Evolutionary conservation across 2,329 filamentous ascomycete genomes (phyloP).

Genomic region (Pseudogymnoascus sp.): DNA sequence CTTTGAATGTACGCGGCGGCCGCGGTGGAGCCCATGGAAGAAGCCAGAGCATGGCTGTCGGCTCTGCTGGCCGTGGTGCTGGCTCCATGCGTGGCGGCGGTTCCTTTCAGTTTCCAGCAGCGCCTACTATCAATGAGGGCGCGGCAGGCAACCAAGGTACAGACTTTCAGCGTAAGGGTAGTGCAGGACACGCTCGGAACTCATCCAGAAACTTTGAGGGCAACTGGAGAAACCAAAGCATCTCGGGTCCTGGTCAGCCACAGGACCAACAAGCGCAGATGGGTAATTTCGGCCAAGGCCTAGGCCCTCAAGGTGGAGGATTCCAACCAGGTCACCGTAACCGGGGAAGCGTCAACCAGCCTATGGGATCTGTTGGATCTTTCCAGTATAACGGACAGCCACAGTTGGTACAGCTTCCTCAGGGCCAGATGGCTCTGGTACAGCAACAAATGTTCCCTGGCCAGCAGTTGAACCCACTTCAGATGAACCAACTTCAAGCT

Average conservation of each 20-base stretch:
- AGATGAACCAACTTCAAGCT: conserved; percentile 83
- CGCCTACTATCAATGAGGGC: conserved; percentile 42
- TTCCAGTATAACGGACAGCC: conserved; percentile 88
- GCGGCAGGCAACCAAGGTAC: conserved; percentile 35
- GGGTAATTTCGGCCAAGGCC: conserved; percentile 60
- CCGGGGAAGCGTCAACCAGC: conserved; percentile 78
- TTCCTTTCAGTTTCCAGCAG: conserved; percentile 60
- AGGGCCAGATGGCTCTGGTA: conserved; percentile 75
- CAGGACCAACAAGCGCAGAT: conserved; percentile 46
- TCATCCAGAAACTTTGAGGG: conserved; percentile 92
- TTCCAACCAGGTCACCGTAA: conserved; percentile 91
- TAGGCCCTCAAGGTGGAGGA: conserved; percentile 58
- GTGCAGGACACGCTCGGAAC: conserved; percentile 68
- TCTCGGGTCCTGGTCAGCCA: conserved; percentile 27
- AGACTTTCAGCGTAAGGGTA: conserved; percentile 70
- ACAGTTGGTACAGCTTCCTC: conserved; percentile 76
- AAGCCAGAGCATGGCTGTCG: conserved; percentile 85
- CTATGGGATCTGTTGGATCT: conserved; percentile 70
- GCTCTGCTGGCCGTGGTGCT: conserved; percentile 58
- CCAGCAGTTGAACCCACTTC: conserved; percentile 82
- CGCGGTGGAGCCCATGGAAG: conserved; percentile 57
- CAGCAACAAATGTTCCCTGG: conserved; percentile 67
- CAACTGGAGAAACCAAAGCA: conserved; percentile 81
- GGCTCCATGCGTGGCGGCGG: conserved; percentile 54
- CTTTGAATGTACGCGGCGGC: conserved; percentile 36